Percentiles rank a stretch among this genome's conserved stretches.
Conservation (phyloP, 805 yeast species). For the Yamadazyma akitaensis region DNA sequence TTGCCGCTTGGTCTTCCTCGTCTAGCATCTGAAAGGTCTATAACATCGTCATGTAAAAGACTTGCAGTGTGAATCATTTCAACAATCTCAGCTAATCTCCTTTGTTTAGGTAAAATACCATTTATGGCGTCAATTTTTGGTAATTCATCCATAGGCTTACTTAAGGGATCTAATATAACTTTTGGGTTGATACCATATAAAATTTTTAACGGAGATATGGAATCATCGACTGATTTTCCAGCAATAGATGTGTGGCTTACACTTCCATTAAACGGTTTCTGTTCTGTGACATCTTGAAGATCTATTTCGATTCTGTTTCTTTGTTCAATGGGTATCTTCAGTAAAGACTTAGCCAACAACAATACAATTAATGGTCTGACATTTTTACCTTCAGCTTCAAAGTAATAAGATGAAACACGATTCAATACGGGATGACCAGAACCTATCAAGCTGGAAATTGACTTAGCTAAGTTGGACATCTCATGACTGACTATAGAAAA, state of each 20-base stretch:
- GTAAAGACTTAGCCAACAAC: slow-evolving; percentile 75
- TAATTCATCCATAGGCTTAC: slow-evolving; percentile 71
- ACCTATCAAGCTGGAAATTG: slow-evolving; percentile 83
- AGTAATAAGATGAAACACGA: slow-evolving; percentile 90
- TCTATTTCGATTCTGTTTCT: slow-evolving; percentile 65
- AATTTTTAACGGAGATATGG: slow-evolving; percentile 76
- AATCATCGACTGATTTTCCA: slow-evolving; percentile 56
- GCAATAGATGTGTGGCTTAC: slow-evolving; percentile 54
- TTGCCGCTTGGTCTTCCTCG: slow-evolving; percentile 91
- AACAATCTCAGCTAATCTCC: slow-evolving; percentile 93
- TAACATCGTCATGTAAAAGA: slow-evolving; percentile 92
- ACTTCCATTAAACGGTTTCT: slow-evolving; percentile 58
- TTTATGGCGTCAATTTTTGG: slow-evolving; percentile 56
- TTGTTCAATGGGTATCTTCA: slow-evolving; percentile 65
- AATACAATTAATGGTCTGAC: slow-evolving; percentile 89
- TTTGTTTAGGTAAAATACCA: slow-evolving; percentile 91
- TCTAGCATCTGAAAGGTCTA: slow-evolving; percentile 84
- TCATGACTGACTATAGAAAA: slow-evolving; percentile 87
- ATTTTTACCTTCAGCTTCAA: slow-evolving; percentile 94
- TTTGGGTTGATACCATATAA: slow-evolving; percentile 89
- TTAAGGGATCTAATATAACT: slow-evolving; percentile 76
- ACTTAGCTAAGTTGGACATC: slow-evolving; percentile 83
- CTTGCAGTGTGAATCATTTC: slow-evolving; percentile 99
- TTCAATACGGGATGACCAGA: slow-evolving; percentile 92
- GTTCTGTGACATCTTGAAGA: slow-evolving; percentile 61